phyloP scores from a whole-genome alignment of 148 eudicot genomes.

The Cornus suecica region DNA sequence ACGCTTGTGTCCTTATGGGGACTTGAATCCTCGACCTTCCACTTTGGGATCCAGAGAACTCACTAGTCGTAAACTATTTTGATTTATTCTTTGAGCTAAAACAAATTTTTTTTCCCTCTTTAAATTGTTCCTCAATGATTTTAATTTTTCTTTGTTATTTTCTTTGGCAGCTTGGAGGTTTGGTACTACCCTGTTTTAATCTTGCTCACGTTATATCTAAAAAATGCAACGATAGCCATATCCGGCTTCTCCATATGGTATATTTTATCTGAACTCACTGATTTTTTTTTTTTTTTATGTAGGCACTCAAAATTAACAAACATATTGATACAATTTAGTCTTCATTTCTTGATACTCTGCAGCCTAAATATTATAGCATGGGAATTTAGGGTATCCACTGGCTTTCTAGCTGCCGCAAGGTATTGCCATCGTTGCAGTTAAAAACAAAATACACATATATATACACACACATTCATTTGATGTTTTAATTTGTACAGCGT shows the following conservation, averaged over 20 bases:
- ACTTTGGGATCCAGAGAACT: too few species aligned
- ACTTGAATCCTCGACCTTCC: too few species aligned
- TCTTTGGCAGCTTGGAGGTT: constrained; percentile 47
- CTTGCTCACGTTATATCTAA: constrained; percentile 60
- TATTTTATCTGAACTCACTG: background rate
- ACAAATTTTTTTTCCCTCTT: too few species aligned
- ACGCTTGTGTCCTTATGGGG: too few species aligned
- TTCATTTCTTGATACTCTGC: constrained; percentile 22
- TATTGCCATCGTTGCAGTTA: constrained; percentile 20
- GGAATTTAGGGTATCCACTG: constrained; percentile 66
- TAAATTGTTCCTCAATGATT: background rate
- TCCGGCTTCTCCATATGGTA: constrained; percentile 83
- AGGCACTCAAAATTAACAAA: background rate
- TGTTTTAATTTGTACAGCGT: constrained; percentile 39
- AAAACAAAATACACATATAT: too few species aligned
- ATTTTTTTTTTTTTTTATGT: background rate
- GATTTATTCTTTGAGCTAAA: too few species aligned
- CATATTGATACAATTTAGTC: background rate
- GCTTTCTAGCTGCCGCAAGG: constrained; percentile 67
- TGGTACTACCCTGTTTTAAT: constrained; percentile 75
- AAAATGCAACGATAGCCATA: constrained; percentile 60
- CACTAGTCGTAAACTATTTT: too few species aligned
- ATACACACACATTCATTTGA: too few species aligned
- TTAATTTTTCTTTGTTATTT: background rate
- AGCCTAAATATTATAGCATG: constrained; percentile 65